phyloP scores from a whole-genome alignment of 495 filamentous ascomycete species.

The Annulohypoxylon stygium region DNA sequence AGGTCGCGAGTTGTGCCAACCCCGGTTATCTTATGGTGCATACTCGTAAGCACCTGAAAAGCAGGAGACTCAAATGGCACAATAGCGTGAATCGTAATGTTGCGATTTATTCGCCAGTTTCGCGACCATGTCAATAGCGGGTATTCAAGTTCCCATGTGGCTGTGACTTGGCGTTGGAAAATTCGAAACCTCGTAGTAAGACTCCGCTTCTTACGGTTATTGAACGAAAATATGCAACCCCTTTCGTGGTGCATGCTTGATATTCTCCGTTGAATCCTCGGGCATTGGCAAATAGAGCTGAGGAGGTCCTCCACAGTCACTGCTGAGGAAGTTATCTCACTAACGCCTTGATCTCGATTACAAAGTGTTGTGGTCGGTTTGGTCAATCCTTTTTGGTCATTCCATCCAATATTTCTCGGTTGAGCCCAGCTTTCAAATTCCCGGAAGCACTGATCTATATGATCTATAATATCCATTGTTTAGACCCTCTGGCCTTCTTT shows the following conservation, averaged over 20 bases:
- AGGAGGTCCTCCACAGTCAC: neutral
- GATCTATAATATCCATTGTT: neutral
- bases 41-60: neutral
- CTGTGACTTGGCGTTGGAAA: constrained; percentile 8
- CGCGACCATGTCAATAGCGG: constrained; percentile 2
- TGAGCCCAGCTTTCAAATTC: neutral
- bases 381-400: neutral
- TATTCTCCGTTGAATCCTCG: neutral
- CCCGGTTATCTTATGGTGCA: neutral
- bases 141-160: constrained; percentile 9
- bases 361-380: neutral
- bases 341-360: neutral
- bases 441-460: constrained; percentile 9
- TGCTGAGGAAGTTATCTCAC: neutral
- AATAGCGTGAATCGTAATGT: constrained; percentile 15
- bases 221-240: constrained; percentile 17
- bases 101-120: constrained; percentile 16
- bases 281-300: constrained; percentile 19
- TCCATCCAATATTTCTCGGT: neutral
- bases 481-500: neutral
- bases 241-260: neutral
- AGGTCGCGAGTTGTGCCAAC: constrained; percentile 1
- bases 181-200: constrained; percentile 3
- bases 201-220: constrained; percentile 3
- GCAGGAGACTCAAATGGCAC: constrained; percentile 7